phyloP scores from a whole-genome alignment of 305 asterid species.

The Fraxinus dipetala region DNA sequence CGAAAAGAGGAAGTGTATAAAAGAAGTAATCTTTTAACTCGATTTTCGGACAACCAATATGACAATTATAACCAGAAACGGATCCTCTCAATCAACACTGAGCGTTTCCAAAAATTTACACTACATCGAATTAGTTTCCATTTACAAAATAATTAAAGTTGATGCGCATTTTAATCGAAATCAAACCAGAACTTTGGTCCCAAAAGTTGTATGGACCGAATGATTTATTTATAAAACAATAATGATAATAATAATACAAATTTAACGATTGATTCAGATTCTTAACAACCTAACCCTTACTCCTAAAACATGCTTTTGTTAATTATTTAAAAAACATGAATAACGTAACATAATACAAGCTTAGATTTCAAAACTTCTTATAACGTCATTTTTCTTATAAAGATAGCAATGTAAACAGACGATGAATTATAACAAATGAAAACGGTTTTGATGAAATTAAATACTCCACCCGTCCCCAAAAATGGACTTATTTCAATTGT shows the following conservation, averaged over 20 bases:
- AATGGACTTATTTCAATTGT: too few relatives aligned
- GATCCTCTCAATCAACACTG: too few relatives aligned
- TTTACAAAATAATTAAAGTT: not conserved
- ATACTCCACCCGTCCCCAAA: too few relatives aligned
- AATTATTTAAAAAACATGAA: not conserved
- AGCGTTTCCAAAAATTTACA: too few relatives aligned
- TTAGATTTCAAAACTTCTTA: not conserved
- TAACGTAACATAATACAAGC: not conserved
- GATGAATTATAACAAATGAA: not conserved
- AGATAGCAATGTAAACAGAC: not conserved
- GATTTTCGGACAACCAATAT: not conserved
- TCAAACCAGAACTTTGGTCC: too few relatives aligned
- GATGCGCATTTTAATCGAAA: not conserved
- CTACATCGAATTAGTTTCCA: too few relatives aligned
- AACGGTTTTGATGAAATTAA: not conserved
- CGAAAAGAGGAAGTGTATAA: not conserved
- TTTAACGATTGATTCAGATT: too few relatives aligned
- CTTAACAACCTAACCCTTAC: too few relatives aligned
- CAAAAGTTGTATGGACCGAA: too few relatives aligned
- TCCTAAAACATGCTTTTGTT: not conserved
- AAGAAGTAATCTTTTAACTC: slow-evolving; percentile 3
- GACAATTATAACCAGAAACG: too few relatives aligned
- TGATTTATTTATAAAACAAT: too few relatives aligned
- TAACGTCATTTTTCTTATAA: not conserved
- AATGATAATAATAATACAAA: too few relatives aligned